Base-by-base conservation (phyloP, 345 rosid species). In the Lepidium sativum region DNA sequence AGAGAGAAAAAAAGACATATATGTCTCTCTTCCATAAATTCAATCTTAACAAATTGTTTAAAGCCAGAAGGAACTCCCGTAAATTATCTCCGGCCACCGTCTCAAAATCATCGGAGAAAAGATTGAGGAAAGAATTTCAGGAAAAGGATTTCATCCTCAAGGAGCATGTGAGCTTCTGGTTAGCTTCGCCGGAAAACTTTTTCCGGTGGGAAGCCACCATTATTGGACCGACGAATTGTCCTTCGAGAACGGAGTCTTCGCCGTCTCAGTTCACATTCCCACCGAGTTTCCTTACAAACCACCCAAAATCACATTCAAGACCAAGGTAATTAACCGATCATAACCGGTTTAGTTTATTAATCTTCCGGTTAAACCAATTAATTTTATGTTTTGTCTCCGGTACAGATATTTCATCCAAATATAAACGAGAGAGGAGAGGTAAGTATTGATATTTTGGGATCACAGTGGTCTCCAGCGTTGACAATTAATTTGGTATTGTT, bases 341-440 rank as follows among this genome's bases (percentile, higher is more conserved):
- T 12, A 64, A 41, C 65, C 65, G 58, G 25, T 67, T 56, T 8
- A 27, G 14, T 27, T 20, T 39, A 20, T 18, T 39, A 20, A 47
- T 47, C 10, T 38, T 47, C 38, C 6, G 13, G 29, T 32, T n/a
- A 21, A 41, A 8, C 44, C 64, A 39, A 63, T 45, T 34, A 2
- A 4, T 15, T 23, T 54, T 3, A 9, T 3, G 17, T 6, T 43
- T n/a, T n/a, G 23, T n/a, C 12, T 1, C 20, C 2, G 14, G 9
- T 37, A 2, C 35, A 58, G 66, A 49, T 68, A 18, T 58, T 68
- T 48, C 59, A 58, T 58, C 72, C 72, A 2, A 68, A 68, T 13
- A 31, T 68, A 50, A 39, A 50, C 27, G 12, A 49, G 33, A n/a
- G 1, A 0, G 72, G 72, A 48, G 51, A 49, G 31, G 41, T 68